Evolutionary conservation across 108 stramenopile species (phyloP).

Genomic region (Fistulifera solaris): DNA sequence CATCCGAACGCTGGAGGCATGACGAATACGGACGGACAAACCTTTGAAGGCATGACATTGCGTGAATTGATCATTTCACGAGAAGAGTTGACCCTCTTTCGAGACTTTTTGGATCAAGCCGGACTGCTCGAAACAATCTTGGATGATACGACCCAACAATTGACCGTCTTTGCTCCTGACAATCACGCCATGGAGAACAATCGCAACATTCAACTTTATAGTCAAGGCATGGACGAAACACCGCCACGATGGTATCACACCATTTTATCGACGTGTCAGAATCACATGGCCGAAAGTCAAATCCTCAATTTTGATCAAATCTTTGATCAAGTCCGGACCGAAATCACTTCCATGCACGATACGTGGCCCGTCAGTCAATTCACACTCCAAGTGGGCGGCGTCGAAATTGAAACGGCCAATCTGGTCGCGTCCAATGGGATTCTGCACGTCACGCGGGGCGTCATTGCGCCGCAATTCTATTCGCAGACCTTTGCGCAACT

Average conservation of each 20-base stretch:
- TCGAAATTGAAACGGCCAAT: slow-evolving; percentile 4
- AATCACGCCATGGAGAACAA: slow-evolving; percentile 4
- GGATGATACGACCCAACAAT: slow-evolving; percentile 2
- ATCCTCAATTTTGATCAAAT: slow-evolving; percentile 4
- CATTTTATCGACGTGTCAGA: not conserved
- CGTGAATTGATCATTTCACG: not conserved
- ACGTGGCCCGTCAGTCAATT: not conserved
- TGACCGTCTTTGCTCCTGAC: slow-evolving; percentile 13
- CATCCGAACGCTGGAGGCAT: too few relatives aligned
- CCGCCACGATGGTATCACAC: slow-evolving; percentile 6
- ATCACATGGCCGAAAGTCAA: not conserved
- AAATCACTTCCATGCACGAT: slow-evolving; percentile 2
- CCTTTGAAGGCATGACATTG: slow-evolving; percentile 1
- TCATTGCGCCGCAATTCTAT: slow-evolving; percentile 6
- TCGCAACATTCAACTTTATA: slow-evolving; percentile 4
- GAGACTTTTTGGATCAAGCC: not conserved
- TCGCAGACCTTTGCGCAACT: slow-evolving; percentile 1
- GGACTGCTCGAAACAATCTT: slow-evolving; percentile 3
- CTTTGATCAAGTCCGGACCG: slow-evolving; percentile 1
- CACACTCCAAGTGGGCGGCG: slow-evolving; percentile 1
- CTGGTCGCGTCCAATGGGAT: slow-evolving; percentile 5
- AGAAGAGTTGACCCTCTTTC: slow-evolving; percentile 8
- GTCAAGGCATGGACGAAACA: not conserved
- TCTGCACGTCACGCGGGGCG: slow-evolving; percentile 5
- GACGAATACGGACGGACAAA: too few relatives aligned